Percentiles rank a stretch among this genome's conserved stretches.
These are phyloP conservation scores for Rhododendron ovatum DNA, from an alignment of 148 eudicot genomes.

Conservation along the genomic window DNA sequence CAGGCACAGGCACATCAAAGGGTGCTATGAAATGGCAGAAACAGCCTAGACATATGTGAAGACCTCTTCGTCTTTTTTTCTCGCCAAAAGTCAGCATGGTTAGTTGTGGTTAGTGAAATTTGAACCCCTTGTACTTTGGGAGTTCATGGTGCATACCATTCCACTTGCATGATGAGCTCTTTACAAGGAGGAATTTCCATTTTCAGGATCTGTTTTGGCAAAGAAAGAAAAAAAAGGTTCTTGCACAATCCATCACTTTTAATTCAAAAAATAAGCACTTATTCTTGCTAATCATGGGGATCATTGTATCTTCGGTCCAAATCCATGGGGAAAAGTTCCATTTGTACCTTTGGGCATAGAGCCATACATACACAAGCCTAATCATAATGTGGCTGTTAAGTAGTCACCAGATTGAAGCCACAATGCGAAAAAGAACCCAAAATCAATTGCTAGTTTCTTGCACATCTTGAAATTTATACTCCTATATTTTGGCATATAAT, in stretches of 20 bases:
- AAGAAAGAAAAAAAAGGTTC: too few relatives aligned
- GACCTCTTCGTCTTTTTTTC: too few relatives aligned
- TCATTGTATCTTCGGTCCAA: neutral
- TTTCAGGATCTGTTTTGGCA: neutral
- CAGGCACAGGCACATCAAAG: neutral
- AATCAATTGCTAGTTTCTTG: neutral
- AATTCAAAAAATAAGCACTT: too few relatives aligned
- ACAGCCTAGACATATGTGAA: neutral
- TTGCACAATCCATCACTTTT: too few relatives aligned
- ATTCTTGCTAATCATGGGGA: neutral
- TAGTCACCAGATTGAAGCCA: neutral
- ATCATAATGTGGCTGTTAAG: neutral
- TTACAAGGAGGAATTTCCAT: neutral
- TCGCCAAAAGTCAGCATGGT: too few relatives aligned
- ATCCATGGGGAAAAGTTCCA: neutral
- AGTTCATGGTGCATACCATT: too few relatives aligned
- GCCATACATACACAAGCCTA: neutral
- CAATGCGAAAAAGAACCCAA: too few relatives aligned
- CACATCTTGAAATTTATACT: too few relatives aligned
- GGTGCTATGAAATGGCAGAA: neutral
- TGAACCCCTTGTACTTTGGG: too few relatives aligned
- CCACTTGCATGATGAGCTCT: too few relatives aligned
- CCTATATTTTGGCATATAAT: neutral
- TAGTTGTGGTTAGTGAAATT: too few relatives aligned
- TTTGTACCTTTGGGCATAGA: neutral